Conservation (phyloP, 805 yeast genomes). For the Candida maesae region DNA sequence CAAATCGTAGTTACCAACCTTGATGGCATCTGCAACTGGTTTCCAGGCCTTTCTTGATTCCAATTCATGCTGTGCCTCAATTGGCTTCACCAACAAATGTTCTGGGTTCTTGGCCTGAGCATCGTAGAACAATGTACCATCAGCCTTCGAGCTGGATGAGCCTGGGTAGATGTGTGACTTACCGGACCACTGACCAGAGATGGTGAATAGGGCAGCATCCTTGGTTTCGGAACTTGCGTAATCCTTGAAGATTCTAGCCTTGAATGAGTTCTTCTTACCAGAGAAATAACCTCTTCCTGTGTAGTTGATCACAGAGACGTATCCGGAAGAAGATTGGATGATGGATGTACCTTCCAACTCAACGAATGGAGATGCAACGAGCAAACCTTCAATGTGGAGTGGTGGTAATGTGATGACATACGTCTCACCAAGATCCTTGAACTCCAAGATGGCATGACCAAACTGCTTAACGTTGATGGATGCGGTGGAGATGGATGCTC, state of each 20-base stretch:
- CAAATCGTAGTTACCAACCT: conserved; percentile 65
- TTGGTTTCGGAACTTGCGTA: conserved; percentile 45
- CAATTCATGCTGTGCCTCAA: conserved; percentile 71
- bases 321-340: conserved; percentile 81
- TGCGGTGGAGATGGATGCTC: conserved; percentile 75
- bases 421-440: conserved; percentile 56
- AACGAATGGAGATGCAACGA: conserved; percentile 89
- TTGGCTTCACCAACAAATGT: conserved; percentile 69
- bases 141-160: conserved; percentile 39
- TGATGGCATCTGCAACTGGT: conserved; percentile 85
- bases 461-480: conserved; percentile 84
- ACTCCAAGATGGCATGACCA: conserved; percentile 82
- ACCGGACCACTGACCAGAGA: conserved; percentile 92
- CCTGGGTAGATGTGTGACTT: conserved; percentile 63
- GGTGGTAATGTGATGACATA: conserved; percentile 90
- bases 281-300: conserved; percentile 93
- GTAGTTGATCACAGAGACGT: conserved; percentile 67
- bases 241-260: conserved; percentile 72
- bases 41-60: conserved; percentile 91
- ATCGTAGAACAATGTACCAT: conserved; percentile 58
- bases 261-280: conserved; percentile 91
- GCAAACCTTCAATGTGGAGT: conserved; percentile 88
- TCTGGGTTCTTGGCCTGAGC: conserved; percentile 49
- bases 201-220: conserved; percentile 69
- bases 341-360: conserved; percentile 88